Conservation (phyloP, 495 filamentous ascomycete species). For the Xylaria bambusicola region DNA sequence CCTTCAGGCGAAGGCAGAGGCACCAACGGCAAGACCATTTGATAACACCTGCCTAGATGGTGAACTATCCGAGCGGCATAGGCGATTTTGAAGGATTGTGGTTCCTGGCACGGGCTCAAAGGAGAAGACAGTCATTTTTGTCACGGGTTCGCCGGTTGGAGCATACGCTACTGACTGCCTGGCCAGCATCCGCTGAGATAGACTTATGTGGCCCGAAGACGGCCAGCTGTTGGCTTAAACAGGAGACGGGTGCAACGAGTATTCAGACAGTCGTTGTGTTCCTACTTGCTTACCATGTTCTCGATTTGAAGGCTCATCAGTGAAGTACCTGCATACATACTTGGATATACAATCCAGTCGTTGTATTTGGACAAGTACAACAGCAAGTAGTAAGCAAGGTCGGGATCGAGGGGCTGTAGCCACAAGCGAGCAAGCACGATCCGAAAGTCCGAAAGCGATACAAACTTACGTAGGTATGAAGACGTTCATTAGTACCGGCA, state of each 20-base stretch:
- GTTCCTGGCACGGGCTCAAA: not conserved
- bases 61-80: not conserved
- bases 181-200: not conserved
- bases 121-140: too few relatives aligned
- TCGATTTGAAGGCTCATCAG: too few relatives aligned
- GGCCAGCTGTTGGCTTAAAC: conserved; percentile 1
- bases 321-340: too few relatives aligned
- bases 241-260: too few relatives aligned
- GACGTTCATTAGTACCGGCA: not conserved
- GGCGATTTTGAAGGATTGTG: not conserved
- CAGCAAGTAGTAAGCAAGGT: conserved; percentile 13
- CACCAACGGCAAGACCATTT: not conserved
- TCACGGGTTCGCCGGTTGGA: not conserved
- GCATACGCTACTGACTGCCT: not conserved
- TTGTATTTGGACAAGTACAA: too few relatives aligned
- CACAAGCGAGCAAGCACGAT: not conserved
- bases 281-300: too few relatives aligned
- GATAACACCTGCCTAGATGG: not conserved
- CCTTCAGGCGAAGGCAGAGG: not conserved
- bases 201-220: not conserved
- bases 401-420: not conserved
- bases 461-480: not conserved
- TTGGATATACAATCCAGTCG: too few relatives aligned
- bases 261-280: too few relatives aligned
- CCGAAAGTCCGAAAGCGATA: not conserved